phyloP scores from a whole-genome alignment of 2,329 filamentous ascomycete genomes.

The Penicillium polonicum region DNA sequence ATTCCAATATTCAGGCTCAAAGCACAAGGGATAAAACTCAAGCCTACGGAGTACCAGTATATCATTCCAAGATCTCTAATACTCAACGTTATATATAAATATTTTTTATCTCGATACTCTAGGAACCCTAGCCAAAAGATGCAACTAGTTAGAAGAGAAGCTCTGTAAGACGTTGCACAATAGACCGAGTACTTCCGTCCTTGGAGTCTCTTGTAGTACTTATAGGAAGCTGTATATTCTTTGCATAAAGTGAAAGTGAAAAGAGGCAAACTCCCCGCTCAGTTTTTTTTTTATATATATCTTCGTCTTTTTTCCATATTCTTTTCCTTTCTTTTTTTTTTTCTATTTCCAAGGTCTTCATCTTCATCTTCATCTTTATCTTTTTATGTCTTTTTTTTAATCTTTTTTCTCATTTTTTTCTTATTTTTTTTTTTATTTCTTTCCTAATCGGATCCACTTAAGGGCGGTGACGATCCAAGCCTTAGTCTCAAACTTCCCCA shows the following conservation, averaged over 20 bases:
- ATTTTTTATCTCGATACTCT: background rate
- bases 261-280: background rate
- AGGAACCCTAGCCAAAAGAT: background rate
- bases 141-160: too few relatives aligned
- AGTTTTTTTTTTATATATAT: background rate
- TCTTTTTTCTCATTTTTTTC: background rate
- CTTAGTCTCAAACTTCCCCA: background rate
- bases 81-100: too few relatives aligned
- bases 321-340: conserved; percentile 14
- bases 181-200: background rate
- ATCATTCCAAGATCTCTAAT: background rate
- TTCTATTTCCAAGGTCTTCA: background rate
- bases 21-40: background rate
- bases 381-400: background rate
- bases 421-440: background rate
- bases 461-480: conserved; percentile 3
- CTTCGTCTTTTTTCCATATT: conserved; percentile 12
- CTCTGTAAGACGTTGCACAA: background rate
- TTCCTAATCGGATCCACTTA: background rate
- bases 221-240: background rate
- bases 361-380: background rate
- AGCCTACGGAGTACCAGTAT: too few relatives aligned
- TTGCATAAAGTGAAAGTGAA: background rate
- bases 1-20: background rate
- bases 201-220: background rate